A percentile compares a stretch with the other conserved stretches of the same genome.
Conservation (phyloP, 768 basidiomycete species). For the Paxillus involutus region DNA sequence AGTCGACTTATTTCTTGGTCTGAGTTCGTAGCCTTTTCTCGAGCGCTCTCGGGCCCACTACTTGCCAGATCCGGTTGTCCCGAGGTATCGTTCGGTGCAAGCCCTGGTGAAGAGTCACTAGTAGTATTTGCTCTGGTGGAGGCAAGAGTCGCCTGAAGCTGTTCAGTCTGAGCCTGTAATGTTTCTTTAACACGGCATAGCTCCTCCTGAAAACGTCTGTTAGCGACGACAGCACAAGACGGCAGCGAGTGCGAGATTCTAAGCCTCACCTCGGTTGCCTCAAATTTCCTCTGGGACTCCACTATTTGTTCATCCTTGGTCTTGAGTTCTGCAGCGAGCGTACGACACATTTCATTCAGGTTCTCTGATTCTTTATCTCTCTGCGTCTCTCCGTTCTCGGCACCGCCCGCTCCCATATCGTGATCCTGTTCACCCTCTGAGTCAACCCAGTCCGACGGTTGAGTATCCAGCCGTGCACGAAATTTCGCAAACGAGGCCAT, state of each 20-base stretch:
- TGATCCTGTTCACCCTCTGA: constrained; percentile 24
- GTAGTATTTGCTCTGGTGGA: constrained; percentile 5
- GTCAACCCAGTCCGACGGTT: constrained; percentile 20
- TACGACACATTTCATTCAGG: constrained; percentile 14
- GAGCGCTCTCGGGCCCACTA: constrained; percentile 1
- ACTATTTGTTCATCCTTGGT: constrained; percentile 19
- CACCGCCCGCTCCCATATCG: constrained; percentile 8
- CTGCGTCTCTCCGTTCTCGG: constrained; percentile 7
- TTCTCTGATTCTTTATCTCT: constrained; percentile 8
- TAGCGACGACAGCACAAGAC: constrained; percentile 2
- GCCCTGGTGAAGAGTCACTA: constrained; percentile 1
- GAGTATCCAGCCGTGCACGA: constrained; percentile 22
- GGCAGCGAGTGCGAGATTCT: neutral
- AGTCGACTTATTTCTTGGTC: constrained; percentile 19
- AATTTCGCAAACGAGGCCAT: constrained; percentile 33
- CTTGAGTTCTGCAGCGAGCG: constrained; percentile 17
- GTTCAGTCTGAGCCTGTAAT: constrained; percentile 18
- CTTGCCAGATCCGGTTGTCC: constrained; percentile 1
- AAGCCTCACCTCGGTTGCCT: constrained; percentile 21
- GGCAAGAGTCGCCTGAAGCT: constrained; percentile 15
- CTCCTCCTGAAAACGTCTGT: constrained; percentile 17
- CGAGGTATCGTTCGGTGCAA: constrained; percentile 4
- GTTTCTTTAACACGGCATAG: constrained; percentile 12
- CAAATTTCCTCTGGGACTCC: constrained; percentile 11
- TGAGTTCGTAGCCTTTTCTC: constrained; percentile 13